Percentiles rank a stretch among this genome's conserved stretches.
phyloP scores from a whole-genome alignment of 1,139 yeast genomes.

The Maudiozyma humilis region DNA sequence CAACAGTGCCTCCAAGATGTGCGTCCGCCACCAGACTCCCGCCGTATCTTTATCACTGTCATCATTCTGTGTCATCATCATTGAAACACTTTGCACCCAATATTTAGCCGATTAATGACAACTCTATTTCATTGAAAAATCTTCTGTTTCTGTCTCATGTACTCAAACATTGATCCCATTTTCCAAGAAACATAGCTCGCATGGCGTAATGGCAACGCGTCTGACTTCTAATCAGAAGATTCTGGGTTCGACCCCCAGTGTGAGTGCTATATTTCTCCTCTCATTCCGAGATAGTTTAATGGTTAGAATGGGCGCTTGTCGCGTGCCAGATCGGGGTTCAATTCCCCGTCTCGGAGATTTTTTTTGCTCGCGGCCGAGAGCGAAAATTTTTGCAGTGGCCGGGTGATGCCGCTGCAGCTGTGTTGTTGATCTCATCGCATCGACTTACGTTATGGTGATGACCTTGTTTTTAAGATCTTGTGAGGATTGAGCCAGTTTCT shows the following conservation, averaged over 20 bases:
- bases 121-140: too few relatives aligned
- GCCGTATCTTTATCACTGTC: too few relatives aligned
- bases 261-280: slow-evolving; percentile 37
- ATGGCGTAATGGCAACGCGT: slow-evolving; percentile 61
- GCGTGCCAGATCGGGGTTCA: slow-evolving; percentile 36
- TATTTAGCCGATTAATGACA: too few relatives aligned
- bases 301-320: slow-evolving; percentile 35
- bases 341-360: slow-evolving; percentile 35
- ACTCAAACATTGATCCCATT: not conserved
- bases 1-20: too few relatives aligned
- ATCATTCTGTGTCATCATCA: too few relatives aligned
- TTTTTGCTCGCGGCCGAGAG: not conserved
- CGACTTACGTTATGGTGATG: not conserved
- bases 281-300: slow-evolving; percentile 32
- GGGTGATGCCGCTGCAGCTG: too few relatives aligned
- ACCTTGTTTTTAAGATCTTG: not conserved
- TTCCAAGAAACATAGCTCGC: slow-evolving; percentile 35
- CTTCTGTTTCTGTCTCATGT: too few relatives aligned
- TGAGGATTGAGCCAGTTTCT: too few relatives aligned
- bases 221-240: slow-evolving; percentile 58
- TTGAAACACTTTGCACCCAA: too few relatives aligned
- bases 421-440: not conserved
- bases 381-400: too few relatives aligned
- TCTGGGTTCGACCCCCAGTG: slow-evolving; percentile 59
- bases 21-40: too few relatives aligned